Evolutionary conservation across 2,329 filamentous ascomycete genomes (phyloP).

Genomic region (Colletotrichum incanum): DNA sequence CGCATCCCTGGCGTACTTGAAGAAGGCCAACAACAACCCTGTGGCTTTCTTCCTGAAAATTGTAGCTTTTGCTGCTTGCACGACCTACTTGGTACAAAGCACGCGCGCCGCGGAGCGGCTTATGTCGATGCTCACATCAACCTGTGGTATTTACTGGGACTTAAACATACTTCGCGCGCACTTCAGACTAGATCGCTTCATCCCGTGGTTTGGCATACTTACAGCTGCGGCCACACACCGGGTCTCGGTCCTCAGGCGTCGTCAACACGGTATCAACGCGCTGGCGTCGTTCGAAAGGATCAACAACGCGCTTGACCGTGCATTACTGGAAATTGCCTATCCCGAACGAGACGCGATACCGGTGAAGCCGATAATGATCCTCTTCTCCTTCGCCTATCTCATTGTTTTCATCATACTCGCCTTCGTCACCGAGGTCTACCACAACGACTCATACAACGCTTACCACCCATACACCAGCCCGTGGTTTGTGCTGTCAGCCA

Average conservation of each 20-base stretch:
- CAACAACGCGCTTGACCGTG: constrained; percentile 37
- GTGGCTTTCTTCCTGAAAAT: constrained; percentile 65
- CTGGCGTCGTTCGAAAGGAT: constrained; percentile 20
- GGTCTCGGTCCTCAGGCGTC: constrained; percentile 39
- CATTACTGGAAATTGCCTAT: constrained; percentile 30
- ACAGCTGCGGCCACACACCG: constrained; percentile 60
- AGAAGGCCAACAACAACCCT: constrained; percentile 59
- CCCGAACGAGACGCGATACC: constrained; percentile 39
- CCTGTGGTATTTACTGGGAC: constrained; percentile 65
- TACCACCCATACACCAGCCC: constrained; percentile 43
- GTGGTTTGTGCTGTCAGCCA: constrained; percentile 58
- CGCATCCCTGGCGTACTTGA: constrained; percentile 62
- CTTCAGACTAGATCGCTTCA: constrained; percentile 67
- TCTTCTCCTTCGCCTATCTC: constrained; percentile 35
- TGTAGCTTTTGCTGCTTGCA: constrained; percentile 57
- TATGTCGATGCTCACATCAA: constrained; percentile 26
- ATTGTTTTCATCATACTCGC: constrained; percentile 38
- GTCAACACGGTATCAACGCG: constrained; percentile 33
- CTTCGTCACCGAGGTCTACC: constrained; percentile 25
- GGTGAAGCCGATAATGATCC: constrained; percentile 37
- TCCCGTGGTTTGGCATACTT: constrained; percentile 71
- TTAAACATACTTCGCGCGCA: constrained; percentile 65
- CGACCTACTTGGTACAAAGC: constrained; percentile 30
- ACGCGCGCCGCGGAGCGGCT: constrained; percentile 31
- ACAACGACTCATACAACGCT: constrained; percentile 27